These are phyloP conservation scores for Flaveria floridana DNA, from an alignment of 140 eudicot species.

Conservation along the genomic window DNA sequence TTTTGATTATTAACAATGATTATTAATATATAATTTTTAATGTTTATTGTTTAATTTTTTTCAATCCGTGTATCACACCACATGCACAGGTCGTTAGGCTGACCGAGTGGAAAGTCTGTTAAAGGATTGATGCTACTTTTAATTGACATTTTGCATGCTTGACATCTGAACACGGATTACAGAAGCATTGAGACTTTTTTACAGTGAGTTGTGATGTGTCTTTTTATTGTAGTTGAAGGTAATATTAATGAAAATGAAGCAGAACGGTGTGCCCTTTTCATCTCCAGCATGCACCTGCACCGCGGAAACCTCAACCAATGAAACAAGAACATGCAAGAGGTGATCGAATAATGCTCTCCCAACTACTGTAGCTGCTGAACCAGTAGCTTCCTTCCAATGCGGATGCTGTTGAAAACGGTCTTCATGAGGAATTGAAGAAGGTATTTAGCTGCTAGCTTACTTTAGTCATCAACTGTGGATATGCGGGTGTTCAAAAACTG, in stretches of 20 bases:
- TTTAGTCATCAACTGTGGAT: not conserved
- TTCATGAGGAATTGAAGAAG: slow-evolving; percentile 62
- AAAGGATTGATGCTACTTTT: slow-evolving; percentile 5
- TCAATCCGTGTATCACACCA: too few relatives aligned
- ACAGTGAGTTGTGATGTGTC: slow-evolving; percentile 13
- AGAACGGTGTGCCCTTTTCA: slow-evolving; percentile 52
- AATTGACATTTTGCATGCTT: not conserved
- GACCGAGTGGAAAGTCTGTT: not conserved
- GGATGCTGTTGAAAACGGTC: slow-evolving; percentile 49
- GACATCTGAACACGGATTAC: slow-evolving; percentile 12
- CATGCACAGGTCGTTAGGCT: too few relatives aligned
- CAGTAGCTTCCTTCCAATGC: slow-evolving; percentile 34
- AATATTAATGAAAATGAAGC: slow-evolving; percentile 53
- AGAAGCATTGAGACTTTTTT: not conserved
- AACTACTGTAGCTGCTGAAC: slow-evolving; percentile 39
- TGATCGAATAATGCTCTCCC: slow-evolving; percentile 24
- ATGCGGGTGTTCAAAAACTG: not conserved
- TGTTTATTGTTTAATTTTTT: too few relatives aligned
- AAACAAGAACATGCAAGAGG: slow-evolving; percentile 39
- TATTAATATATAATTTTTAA: too few relatives aligned
- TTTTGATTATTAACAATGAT: too few relatives aligned
- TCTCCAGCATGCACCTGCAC: slow-evolving; percentile 46
- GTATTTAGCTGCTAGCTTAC: slow-evolving; percentile 27
- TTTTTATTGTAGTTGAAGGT: slow-evolving; percentile 44
- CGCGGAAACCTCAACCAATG: slow-evolving; percentile 49